These are phyloP conservation scores for Claviceps lovelessii DNA, from an alignment of 2,329 filamentous ascomycete genomes.

Conservation along the genomic window DNA sequence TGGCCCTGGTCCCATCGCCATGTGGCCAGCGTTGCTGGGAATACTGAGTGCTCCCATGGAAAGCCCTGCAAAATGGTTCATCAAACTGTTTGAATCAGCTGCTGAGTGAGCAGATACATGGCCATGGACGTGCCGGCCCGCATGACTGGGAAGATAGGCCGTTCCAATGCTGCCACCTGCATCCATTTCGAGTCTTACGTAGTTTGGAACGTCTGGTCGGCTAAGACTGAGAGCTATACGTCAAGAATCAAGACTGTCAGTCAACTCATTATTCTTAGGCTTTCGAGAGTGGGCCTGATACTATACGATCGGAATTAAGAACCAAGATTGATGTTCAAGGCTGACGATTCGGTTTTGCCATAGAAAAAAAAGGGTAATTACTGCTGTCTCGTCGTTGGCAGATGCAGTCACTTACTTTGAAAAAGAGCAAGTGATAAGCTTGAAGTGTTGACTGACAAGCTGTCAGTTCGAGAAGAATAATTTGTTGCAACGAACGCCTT, in stretches of 20 bases:
- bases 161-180: slow-evolving; percentile 16
- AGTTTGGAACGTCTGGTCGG: slow-evolving; percentile 14
- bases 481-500: neutral
- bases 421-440: slow-evolving; percentile 19
- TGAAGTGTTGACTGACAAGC: slow-evolving; percentile 11
- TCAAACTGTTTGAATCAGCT: slow-evolving; percentile 17
- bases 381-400: slow-evolving; percentile 1
- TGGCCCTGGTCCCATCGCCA: slow-evolving; percentile 21
- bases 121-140: slow-evolving; percentile 16
- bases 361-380: neutral
- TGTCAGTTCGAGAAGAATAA: neutral
- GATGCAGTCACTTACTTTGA: slow-evolving; percentile 9
- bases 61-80: slow-evolving; percentile 24
- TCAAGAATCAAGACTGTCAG: neutral
- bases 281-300: neutral
- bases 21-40: slow-evolving; percentile 14
- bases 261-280: neutral
- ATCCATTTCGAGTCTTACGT: slow-evolving; percentile 20
- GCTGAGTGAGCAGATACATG: slow-evolving; percentile 17
- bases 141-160: slow-evolving; percentile 18
- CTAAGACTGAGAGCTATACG: slow-evolving; percentile 20
- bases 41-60: slow-evolving; percentile 23
- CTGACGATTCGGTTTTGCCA: neutral
- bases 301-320: neutral
- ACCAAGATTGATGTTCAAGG: neutral